These are phyloP conservation scores for Heliamphora pulchella DNA, from an alignment of 179 eudicot genomes.

Conservation along the genomic window DNA sequence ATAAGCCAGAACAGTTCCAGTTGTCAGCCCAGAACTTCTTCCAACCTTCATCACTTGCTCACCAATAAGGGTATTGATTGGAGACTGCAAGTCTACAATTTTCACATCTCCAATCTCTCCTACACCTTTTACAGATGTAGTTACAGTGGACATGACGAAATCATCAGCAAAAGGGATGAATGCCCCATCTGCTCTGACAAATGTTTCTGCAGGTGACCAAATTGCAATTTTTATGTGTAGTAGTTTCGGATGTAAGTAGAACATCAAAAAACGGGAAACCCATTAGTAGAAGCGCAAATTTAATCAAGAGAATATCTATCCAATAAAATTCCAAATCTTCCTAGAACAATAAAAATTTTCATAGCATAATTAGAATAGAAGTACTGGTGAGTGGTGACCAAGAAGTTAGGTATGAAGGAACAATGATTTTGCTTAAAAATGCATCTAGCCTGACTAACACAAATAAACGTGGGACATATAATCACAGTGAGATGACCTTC, in stretches of 20 bases:
- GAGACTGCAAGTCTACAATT: constrained; percentile 77
- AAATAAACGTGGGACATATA: background rate
- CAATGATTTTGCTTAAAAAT: background rate
- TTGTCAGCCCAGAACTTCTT: constrained; percentile 92
- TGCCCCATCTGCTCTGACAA: constrained; percentile 98
- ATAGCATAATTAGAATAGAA: background rate
- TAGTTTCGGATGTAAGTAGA: background rate
- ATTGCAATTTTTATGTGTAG: background rate
- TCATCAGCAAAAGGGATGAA: constrained; percentile 93
- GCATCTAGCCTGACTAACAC: background rate
- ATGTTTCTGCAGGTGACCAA: constrained; percentile 65
- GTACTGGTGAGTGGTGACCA: background rate
- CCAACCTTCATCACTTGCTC: constrained; percentile 93
- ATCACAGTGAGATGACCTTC: background rate
- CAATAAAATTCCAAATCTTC: background rate
- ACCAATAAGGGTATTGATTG: constrained; percentile 71
- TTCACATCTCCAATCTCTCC: constrained; percentile 89
- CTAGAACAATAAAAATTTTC: background rate
- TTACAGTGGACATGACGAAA: constrained; percentile 72
- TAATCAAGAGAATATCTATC: constrained; percentile 1
- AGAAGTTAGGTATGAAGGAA: constrained; percentile 1
- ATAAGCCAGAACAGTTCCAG: constrained; percentile 78
- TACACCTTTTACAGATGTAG: constrained; percentile 84
- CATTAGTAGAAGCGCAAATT: background rate
- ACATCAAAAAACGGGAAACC: background rate